Evolutionary conservation across 208 protist genomes (phyloP).

Genomic region (Polymyxa betae): DNA sequence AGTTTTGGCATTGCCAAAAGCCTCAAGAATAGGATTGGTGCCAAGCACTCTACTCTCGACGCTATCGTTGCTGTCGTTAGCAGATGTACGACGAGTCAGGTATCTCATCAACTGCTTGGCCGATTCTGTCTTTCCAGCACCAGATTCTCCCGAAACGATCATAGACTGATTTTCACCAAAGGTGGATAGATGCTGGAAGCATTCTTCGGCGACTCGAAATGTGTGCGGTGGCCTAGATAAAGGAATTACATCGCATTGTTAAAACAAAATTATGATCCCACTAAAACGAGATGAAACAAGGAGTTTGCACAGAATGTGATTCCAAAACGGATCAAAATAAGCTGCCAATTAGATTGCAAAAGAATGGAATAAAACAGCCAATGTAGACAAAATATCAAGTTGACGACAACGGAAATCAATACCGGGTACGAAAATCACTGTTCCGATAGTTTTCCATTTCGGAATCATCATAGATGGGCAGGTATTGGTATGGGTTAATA

Average conservation of each 20-base stretch:
- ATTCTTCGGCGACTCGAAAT: conserved; percentile 56
- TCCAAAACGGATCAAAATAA: not conserved
- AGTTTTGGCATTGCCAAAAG: conserved; percentile 81
- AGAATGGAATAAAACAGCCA: no score
- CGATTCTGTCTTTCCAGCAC: conserved; percentile 69
- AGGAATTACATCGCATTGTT: not conserved
- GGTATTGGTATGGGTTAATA: conserved; percentile 55
- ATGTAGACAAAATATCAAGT: not conserved
- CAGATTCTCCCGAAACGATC: conserved; percentile 67
- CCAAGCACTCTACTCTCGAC: conserved; percentile 69
- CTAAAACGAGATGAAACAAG: not conserved
- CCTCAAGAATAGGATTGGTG: conserved; percentile 73
- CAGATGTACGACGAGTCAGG: conserved; percentile 3
- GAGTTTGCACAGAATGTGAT: not conserved
- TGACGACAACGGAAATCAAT: not conserved
- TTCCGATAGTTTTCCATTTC: conserved; percentile 13
- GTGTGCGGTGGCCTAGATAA: conserved; percentile 36
- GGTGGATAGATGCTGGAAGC: not conserved
- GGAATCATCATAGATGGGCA: conserved; percentile 10
- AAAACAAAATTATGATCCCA: not conserved
- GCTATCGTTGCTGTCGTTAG: not conserved
- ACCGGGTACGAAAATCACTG: not conserved
- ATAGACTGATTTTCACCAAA: conserved; percentile 59
- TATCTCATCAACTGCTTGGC: conserved; percentile 63
- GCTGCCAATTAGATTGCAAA: no score